Percentiles rank a stretch among this genome's conserved stretches.
phyloP scores from a whole-genome alignment of 768 basidiomycete genomes.

The Amanita molliuscula region DNA sequence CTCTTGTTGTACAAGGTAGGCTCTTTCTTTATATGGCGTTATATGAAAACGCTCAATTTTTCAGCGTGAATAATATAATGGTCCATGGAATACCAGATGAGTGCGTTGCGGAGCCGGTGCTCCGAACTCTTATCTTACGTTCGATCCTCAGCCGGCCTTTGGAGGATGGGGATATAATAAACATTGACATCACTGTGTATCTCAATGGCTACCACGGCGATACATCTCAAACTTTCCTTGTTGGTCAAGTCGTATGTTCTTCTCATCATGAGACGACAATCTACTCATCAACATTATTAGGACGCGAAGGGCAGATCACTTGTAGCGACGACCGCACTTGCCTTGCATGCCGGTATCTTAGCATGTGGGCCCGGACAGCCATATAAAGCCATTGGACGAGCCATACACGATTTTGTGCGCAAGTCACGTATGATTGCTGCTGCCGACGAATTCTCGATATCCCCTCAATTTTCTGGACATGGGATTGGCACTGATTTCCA shows the following conservation, averaged over 20 bases:
- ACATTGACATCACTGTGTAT: constrained; percentile 81
- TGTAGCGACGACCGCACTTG: constrained; percentile 48
- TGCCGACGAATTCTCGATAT: constrained; percentile 41
- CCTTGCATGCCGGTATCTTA: constrained; percentile 59
- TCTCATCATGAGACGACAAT: not conserved
- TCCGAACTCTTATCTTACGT: not conserved
- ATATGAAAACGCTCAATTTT: constrained; percentile 33
- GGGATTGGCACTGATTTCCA: constrained; percentile 83
- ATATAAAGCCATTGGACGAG: constrained; percentile 60
- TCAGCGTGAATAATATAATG: constrained; percentile 80
- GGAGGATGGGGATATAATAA: constrained; percentile 77
- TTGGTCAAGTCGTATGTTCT: constrained; percentile 61
- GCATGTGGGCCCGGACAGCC: constrained; percentile 66
- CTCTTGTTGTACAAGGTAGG: constrained; percentile 63
- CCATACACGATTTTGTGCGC: constrained; percentile 46
- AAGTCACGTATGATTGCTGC: not conserved
- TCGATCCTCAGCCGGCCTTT: constrained; percentile 52
- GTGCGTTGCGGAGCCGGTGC: constrained; percentile 27
- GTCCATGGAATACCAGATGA: constrained; percentile 88
- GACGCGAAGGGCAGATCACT: constrained; percentile 63
- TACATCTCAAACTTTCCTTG: constrained; percentile 74
- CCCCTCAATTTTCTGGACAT: constrained; percentile 71
- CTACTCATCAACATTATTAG: constrained; percentile 23
- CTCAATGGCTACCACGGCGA: constrained; percentile 85
- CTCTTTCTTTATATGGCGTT: constrained; percentile 4